Evolutionary conservation across 2,329 filamentous ascomycete genomes (phyloP).

Genomic region (Diatrype stigma): DNA sequence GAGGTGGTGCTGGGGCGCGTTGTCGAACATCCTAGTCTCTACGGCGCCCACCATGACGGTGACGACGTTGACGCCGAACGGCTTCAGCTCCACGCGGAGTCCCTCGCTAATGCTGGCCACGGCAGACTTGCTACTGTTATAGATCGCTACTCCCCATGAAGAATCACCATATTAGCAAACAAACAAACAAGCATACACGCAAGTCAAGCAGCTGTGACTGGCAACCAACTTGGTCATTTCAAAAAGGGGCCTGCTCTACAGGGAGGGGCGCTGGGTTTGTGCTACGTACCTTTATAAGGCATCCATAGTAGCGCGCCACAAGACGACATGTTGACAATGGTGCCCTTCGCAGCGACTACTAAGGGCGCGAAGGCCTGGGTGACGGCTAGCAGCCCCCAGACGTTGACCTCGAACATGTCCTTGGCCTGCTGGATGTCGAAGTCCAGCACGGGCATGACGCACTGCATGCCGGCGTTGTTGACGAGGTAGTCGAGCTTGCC

Average conservation of each 20-base stretch:
- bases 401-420: constrained; percentile 5
- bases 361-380: constrained; percentile 8
- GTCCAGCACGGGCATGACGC: constrained; percentile 6
- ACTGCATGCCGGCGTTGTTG: constrained; percentile 7
- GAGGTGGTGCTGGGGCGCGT: background rate
- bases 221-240: too few species aligned
- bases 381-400: constrained; percentile 3
- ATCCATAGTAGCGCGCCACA: background rate
- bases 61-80: constrained; percentile 4
- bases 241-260: too few species aligned
- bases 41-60: constrained; percentile 4
- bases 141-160: too few species aligned
- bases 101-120: background rate
- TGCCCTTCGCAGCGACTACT: background rate
- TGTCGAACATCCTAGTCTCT: constrained; percentile 1
- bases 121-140: constrained; percentile 8
- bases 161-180: too few species aligned
- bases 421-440: background rate
- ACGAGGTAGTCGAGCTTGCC: constrained; percentile 4
- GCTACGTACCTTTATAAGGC: constrained; percentile 3
- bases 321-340: background rate
- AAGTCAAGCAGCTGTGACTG: too few species aligned
- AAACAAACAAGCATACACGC: too few species aligned
- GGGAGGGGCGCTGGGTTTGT: too few species aligned
- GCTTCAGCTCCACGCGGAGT: background rate